Evolutionary conservation across 305 asterid species (phyloP), one percentile per base, ranked within the genome.

Genomic region (Salvia sclarea): DNA sequence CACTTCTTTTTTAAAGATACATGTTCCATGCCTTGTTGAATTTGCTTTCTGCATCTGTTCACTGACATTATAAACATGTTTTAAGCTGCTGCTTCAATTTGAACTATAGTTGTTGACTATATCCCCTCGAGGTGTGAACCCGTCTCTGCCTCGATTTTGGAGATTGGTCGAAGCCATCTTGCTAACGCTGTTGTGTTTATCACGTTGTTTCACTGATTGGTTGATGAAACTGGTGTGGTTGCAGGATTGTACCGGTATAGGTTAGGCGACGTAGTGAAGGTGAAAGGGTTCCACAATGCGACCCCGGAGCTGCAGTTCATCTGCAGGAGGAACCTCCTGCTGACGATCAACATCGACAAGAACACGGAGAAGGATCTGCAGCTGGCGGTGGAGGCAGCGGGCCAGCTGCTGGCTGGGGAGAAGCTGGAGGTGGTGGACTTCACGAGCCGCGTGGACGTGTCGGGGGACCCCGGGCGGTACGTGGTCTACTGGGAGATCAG

Each of bases 211-310:
- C n/a, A n/a, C n/a, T n/a, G n/a, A n/a, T n/a, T n/a, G n/a, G n/a
- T n/a, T n/a, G n/a, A n/a, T n/a, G n/a, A 25, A 61, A 17, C 35
- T 37, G 0, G 6, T 43, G 35, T 21, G 11, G 30, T 0, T 76
- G 84, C 90, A 94, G 99, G 99, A 35, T 72, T 94, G 80, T 94
- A 94, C 53, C 96, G 99, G 3, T 91, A 94, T 38, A 79, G 91
- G 47, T 67, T 94, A 60, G 98, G 97, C 1, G 99, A 94, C 56
- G 84, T 89, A n/a, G 97, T 94, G 6, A 94, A 89, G 80, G 92
- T 94, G 2, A 78, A 76, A 63, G 96, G 99, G 0, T 94, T 91
- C 79, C 88, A 89, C 82, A 91, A 94, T 81, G 68, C 87, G 14
- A 91, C 96, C 3, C 97, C 99, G 0, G 90, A 86, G 84, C 95